phyloP scores from a whole-genome alignment of 306 rosid genomes.

The Rosa rugosa region DNA sequence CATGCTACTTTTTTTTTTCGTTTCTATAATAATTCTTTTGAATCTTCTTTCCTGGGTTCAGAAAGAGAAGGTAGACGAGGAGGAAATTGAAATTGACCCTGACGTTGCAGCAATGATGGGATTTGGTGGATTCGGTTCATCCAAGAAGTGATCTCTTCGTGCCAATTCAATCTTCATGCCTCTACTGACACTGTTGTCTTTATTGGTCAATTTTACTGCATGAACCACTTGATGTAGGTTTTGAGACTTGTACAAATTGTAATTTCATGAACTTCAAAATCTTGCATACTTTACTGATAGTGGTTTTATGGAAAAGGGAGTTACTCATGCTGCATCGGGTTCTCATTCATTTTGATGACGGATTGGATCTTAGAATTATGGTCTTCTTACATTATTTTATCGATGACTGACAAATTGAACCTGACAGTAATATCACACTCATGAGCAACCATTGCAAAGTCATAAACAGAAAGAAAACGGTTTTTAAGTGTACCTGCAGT shows the following conservation, averaged over 20 bases:
- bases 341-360: background rate
- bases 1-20: background rate
- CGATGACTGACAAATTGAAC: background rate
- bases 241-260: constrained; percentile 16
- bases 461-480: background rate
- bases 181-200: background rate
- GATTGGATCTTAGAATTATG: background rate
- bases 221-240: constrained; percentile 11
- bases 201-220: constrained; percentile 15
- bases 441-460: background rate
- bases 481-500: background rate
- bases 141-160: constrained; percentile 53
- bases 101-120: constrained; percentile 99
- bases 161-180: constrained; percentile 10
- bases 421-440: background rate
- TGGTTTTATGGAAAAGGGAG: background rate
- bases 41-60: constrained; percentile 31
- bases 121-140: constrained; percentile 86
- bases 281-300: background rate
- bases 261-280: background rate
- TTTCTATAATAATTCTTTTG: background rate
- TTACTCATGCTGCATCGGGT: background rate
- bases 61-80: constrained; percentile 81
- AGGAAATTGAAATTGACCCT: constrained; percentile 78
- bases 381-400: background rate